Conservation (phyloP, 805 yeast genomes). For the Alloascoidea hylecoeti region DNA sequence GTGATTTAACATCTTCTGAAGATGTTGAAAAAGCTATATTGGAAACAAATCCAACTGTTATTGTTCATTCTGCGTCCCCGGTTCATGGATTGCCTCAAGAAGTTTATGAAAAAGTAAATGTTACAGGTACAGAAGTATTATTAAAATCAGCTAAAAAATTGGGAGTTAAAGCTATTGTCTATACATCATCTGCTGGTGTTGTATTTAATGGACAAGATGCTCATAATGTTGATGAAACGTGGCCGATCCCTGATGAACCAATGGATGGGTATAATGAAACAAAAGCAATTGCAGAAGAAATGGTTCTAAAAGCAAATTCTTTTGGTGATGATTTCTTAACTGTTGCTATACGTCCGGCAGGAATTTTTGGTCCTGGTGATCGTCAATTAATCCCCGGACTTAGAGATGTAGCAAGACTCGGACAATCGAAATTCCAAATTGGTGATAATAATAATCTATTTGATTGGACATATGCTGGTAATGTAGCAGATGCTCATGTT, state of each 20-base stretch:
- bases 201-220: constrained; percentile 92
- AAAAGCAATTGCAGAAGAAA: constrained; percentile 79
- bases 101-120: constrained; percentile 81
- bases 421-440: constrained; percentile 84
- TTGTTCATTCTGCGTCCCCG: constrained; percentile 96
- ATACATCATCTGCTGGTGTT: constrained; percentile 96
- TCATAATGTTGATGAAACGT: constrained; percentile 81
- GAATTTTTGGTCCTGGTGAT: constrained; percentile 98
- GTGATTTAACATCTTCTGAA: constrained; percentile 66
- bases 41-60: constrained; percentile 46
- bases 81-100: constrained; percentile 78
- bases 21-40: constrained; percentile 56
- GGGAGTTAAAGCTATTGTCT: constrained; percentile 55
- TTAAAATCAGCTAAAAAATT: constrained; percentile 35
- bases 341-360: constrained; percentile 90
- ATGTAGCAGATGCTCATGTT: constrained; percentile 94
- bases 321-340: constrained; percentile 48
- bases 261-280: constrained; percentile 97
- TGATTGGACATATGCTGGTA: constrained; percentile 97
- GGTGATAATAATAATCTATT: constrained; percentile 91
- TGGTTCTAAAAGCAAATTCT: constrained; percentile 64
- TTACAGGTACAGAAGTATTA: constrained; percentile 73
- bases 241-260: constrained; percentile 84
- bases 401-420: constrained; percentile 64
- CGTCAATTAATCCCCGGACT: constrained; percentile 92